A percentile compares a stretch with the other conserved stretches of the same genome.
Evolutionary conservation across 768 basidiomycete species (phyloP).

Genomic region (Clavulina sp.): DNA sequence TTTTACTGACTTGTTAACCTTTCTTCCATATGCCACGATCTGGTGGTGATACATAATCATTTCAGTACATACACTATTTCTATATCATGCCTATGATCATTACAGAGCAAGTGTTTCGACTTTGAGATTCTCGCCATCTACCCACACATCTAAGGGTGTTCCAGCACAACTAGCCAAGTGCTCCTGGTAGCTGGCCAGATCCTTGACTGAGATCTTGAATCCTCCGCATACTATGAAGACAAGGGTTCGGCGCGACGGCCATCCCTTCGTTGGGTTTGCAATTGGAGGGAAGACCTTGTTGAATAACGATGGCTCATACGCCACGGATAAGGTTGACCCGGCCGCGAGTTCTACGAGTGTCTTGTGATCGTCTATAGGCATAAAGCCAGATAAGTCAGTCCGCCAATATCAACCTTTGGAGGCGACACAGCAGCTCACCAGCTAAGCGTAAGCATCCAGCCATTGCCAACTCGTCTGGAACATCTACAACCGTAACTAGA

Average conservation of each 20-base stretch:
- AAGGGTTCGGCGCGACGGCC: conserved; percentile 19
- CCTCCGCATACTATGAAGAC: conserved; percentile 60
- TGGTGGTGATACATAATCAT: no score
- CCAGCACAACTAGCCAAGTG: not conserved
- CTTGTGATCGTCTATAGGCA: conserved; percentile 51
- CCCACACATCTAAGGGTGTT: no score
- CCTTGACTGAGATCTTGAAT: conserved; percentile 43
- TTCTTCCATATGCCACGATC: no score
- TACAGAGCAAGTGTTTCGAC: no score
- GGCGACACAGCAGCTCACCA: conserved; percentile 31
- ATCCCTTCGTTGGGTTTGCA: conserved; percentile 15
- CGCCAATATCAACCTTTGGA: not conserved
- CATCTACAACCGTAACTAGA: conserved; percentile 36
- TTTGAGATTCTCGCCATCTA: no score
- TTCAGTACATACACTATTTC: no score
- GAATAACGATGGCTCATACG: conserved; percentile 42
- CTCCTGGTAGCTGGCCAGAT: conserved; percentile 30
- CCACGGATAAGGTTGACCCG: conserved; percentile 47
- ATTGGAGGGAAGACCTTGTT: conserved; percentile 27
- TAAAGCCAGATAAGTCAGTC: not conserved
- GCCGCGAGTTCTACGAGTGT: conserved; percentile 59
- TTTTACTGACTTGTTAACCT: no score
- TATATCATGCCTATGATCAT: no score
- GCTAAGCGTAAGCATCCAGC: conserved; percentile 36
- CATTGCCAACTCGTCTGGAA: conserved; percentile 58